Conservation (phyloP, 352 stramenopile genomes). For the Phytopythium boreale region DNA sequence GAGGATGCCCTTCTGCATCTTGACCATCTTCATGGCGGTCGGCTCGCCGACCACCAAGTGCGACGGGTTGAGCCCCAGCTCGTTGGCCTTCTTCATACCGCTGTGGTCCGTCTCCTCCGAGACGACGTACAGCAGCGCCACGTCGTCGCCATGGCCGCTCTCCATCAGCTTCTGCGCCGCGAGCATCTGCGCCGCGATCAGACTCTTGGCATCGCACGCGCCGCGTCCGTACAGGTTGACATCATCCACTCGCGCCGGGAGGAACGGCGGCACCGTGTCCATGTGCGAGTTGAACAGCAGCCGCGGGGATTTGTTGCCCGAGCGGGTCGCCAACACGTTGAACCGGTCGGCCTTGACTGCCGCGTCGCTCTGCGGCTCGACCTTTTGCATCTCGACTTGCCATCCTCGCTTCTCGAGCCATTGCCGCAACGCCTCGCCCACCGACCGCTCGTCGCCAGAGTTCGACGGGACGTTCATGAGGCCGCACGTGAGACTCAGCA, state of each 20-base stretch:
- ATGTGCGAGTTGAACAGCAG: conserved; percentile 88
- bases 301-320: conserved; percentile 44
- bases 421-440: conserved; percentile 57
- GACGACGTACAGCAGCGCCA: conserved; percentile 81
- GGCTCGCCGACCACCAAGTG: conserved; percentile 84
- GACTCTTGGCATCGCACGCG: conserved; percentile 81
- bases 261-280: conserved; percentile 76
- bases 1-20: conserved; percentile 85
- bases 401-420: conserved; percentile 69
- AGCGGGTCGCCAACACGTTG: conserved; percentile 73
- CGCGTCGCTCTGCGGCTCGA: conserved; percentile 56
- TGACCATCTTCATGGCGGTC: conserved; percentile 78
- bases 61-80: conserved; percentile 58
- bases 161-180: conserved; percentile 67
- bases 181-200: conserved; percentile 82
- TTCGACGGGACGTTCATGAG: conserved; percentile 74
- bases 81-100: conserved; percentile 87
- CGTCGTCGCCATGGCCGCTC: conserved; percentile 50
- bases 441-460: conserved; percentile 66
- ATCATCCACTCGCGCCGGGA: conserved; percentile 59
- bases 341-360: conserved; percentile 60
- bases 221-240: conserved; percentile 74
- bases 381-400: conserved; percentile 73
- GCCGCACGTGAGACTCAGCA: conserved; percentile 57
- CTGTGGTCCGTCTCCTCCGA: conserved; percentile 89